Conservation (phyloP, 805 yeast genomes). For the Metschnikowia kunwiensis region DNA sequence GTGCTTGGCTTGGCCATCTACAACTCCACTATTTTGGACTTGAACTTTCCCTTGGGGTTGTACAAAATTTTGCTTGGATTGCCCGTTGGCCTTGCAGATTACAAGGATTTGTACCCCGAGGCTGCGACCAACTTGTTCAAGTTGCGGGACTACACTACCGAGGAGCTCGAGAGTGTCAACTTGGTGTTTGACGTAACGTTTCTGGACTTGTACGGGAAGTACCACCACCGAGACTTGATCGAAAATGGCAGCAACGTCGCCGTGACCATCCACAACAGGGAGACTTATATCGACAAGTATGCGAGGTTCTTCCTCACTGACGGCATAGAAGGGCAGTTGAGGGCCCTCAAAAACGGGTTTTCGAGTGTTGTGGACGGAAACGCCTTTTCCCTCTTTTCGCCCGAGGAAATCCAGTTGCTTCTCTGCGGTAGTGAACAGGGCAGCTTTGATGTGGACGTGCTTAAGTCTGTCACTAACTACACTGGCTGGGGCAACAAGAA, state of each 20-base stretch:
- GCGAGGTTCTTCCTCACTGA: constrained; percentile 57
- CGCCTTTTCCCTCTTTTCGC: constrained; percentile 73
- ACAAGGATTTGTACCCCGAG: constrained; percentile 63
- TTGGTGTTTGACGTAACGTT: constrained; percentile 61
- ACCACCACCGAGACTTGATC: constrained; percentile 49
- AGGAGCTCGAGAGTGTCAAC: constrained; percentile 44
- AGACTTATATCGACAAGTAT: constrained; percentile 60
- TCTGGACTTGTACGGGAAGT: constrained; percentile 45
- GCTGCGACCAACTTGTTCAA: constrained; percentile 42
- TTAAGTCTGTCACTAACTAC: constrained; percentile 73
- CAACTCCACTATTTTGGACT: constrained; percentile 82
- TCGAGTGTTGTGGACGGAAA: constrained; percentile 73
- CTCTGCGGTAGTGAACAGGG: constrained; percentile 73
- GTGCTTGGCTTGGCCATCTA: constrained; percentile 87
- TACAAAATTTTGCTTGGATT: constrained; percentile 69
- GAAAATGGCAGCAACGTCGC: constrained; percentile 51
- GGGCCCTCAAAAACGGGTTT: constrained; percentile 68
- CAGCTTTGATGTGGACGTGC: constrained; percentile 59
- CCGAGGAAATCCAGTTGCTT: constrained; percentile 76
- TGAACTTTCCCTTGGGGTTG: constrained; percentile 70
- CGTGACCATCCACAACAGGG: constrained; percentile 60
- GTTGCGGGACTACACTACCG: constrained; percentile 24
- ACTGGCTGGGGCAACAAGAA: constrained; percentile 51
- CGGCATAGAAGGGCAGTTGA: constrained; percentile 51
- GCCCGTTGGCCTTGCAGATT: constrained; percentile 60